These are phyloP conservation scores for Setaria italica DNA, from an alignment of 202 grass and related monocot species.

Conservation along the genomic window DNA sequence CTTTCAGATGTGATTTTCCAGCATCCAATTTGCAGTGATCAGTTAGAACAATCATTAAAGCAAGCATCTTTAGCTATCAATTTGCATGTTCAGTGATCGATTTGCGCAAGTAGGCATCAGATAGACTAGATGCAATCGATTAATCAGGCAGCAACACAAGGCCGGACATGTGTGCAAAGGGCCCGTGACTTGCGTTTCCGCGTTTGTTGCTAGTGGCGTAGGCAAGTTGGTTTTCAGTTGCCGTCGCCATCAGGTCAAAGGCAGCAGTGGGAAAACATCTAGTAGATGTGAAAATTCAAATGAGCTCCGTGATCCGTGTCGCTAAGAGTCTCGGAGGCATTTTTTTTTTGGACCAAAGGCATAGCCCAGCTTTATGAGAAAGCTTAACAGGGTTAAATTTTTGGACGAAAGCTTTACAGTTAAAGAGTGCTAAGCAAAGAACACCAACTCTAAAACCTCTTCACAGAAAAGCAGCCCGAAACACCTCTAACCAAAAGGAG, in stretches of 20 bases:
- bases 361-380: no score
- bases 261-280: not conserved
- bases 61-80: conserved; percentile 12
- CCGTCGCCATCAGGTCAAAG: conserved; percentile 18
- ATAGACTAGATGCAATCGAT: not conserved
- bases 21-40: not conserved
- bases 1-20: not conserved
- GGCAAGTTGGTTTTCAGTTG: conserved; percentile 22
- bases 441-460: no score
- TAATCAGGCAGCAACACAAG: not conserved
- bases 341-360: no score
- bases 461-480: no score
- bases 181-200: conserved; percentile 17
- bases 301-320: not conserved
- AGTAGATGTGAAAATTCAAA: not conserved
- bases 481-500: no score
- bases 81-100: not conserved
- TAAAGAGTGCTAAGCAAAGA: no score
- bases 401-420: no score
- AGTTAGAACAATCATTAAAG: not conserved
- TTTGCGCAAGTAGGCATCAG: not conserved
- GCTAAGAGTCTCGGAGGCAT: not conserved
- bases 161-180: conserved; percentile 3
- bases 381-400: no score
- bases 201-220: conserved; percentile 22